phyloP scores from a whole-genome alignment of 2,329 filamentous ascomycete genomes.

The Balansia obtecta region DNA sequence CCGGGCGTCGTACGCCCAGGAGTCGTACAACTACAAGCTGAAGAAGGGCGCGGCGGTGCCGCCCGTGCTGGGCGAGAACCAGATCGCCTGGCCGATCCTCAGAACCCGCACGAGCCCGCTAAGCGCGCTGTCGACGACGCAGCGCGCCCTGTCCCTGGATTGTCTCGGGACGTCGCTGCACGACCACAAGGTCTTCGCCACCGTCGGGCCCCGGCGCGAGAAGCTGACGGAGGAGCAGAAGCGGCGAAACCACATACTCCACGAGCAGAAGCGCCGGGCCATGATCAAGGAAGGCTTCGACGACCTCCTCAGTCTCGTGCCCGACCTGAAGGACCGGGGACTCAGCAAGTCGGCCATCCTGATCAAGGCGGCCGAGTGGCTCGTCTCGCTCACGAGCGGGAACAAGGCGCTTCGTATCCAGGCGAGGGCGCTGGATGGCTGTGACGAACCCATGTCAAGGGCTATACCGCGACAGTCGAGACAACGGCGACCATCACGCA shows the following conservation, averaged over 20 bases:
- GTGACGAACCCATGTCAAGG: too few species aligned
- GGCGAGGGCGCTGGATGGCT: neutral
- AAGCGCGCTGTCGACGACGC: neutral
- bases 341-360: conserved; percentile 4
- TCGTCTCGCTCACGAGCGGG: neutral
- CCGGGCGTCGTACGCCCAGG: too few species aligned
- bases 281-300: conserved; percentile 4
- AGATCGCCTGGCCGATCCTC: neutral
- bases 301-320: neutral
- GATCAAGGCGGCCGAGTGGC: conserved; percentile 1
- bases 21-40: too few species aligned
- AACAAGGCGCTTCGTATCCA: neutral
- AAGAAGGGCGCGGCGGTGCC: neutral
- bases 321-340: neutral
- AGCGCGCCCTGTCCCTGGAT: neutral
- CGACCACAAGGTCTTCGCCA: neutral
- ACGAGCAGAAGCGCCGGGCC: conserved; percentile 3
- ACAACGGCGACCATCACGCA: neutral
- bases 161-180: neutral
- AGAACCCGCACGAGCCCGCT: neutral
- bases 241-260: conserved; percentile 4
- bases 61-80: neutral
- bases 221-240: conserved; percentile 1
- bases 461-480: neutral
- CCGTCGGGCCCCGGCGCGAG: neutral